A percentile compares a stretch with the other conserved stretches of the same genome.
Evolutionary conservation across 2,329 filamentous ascomycete genomes (phyloP).

Genomic region (Hymenoscyphus repandus): DNA sequence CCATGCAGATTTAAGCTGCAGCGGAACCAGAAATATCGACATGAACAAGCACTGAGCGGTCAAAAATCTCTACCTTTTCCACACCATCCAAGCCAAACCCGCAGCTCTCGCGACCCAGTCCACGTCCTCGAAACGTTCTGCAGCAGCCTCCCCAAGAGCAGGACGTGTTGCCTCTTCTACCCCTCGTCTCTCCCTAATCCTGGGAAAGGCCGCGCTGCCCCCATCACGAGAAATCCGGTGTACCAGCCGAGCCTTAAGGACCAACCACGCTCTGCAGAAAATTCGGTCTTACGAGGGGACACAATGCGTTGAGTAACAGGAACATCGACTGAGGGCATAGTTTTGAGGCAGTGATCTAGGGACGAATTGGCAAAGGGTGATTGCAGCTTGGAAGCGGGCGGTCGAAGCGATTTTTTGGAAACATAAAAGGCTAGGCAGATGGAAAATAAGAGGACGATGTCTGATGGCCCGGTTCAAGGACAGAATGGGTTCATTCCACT

Average conservation of each 20-base stretch:
- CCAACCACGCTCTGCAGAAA: background rate
- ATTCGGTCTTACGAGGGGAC: conserved; percentile 5
- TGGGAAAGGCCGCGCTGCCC: background rate
- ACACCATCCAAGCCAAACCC: background rate
- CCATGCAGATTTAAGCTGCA: conserved; percentile 10
- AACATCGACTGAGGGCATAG: conserved; percentile 7
- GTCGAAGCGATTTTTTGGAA: background rate
- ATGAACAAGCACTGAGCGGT: conserved; percentile 4
- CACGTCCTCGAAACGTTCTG: background rate
- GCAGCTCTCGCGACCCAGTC: background rate
- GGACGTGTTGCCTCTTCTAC: background rate
- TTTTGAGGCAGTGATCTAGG: conserved; percentile 5
- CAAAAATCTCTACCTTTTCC: conserved; percentile 3
- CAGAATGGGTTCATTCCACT: conserved; percentile 54
- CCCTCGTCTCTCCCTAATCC: background rate
- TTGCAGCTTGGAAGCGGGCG: conserved; percentile 5
- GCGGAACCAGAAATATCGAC: conserved; percentile 1
- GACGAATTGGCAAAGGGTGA: background rate
- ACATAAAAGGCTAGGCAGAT: conserved; percentile 7
- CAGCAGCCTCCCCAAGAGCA: background rate
- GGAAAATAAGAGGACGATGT: conserved; percentile 16
- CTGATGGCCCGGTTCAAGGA: conserved; percentile 7
- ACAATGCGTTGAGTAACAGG: conserved; percentile 11
- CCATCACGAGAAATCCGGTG: background rate
- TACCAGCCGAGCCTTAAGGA: background rate